phyloP scores from a whole-genome alignment of 148 eudicot species.

The Rhododendron ovatum region DNA sequence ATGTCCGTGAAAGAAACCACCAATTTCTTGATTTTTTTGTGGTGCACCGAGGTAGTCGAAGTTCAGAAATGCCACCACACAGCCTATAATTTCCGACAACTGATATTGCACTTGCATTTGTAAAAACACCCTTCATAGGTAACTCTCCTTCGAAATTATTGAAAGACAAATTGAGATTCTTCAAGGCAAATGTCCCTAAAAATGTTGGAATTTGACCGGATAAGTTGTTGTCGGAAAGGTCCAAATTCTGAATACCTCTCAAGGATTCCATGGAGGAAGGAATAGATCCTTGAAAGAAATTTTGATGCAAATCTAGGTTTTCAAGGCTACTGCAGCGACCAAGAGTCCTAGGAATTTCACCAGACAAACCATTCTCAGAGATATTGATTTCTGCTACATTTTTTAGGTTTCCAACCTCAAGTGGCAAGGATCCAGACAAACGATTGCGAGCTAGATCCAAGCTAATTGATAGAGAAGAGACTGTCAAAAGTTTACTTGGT shows the following conservation, averaged over 20 bases:
- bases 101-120: too few species aligned
- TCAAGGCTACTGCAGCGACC: slow-evolving; percentile 5
- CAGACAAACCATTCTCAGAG: neutral
- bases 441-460: neutral
- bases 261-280: slow-evolving; percentile 4
- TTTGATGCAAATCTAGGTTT: neutral
- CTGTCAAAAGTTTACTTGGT: neutral
- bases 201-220: neutral
- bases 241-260: neutral
- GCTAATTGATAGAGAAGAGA: neutral
- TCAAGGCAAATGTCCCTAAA: neutral
- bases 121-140: too few species aligned
- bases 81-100: too few species aligned
- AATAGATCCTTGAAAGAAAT: slow-evolving; percentile 5
- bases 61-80: too few species aligned
- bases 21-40: too few species aligned
- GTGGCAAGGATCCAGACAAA: neutral
- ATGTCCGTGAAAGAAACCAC: too few species aligned
- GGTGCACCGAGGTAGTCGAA: too few species aligned
- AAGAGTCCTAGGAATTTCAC: slow-evolving; percentile 9
- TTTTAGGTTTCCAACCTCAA: neutral
- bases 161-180: too few species aligned
- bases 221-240: slow-evolving; percentile 20
- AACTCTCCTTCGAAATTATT: too few species aligned
- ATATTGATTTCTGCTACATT: neutral